Evolutionary conservation across 257 asterid species (phyloP).

Genomic region (Solanum appendiculatum): DNA sequence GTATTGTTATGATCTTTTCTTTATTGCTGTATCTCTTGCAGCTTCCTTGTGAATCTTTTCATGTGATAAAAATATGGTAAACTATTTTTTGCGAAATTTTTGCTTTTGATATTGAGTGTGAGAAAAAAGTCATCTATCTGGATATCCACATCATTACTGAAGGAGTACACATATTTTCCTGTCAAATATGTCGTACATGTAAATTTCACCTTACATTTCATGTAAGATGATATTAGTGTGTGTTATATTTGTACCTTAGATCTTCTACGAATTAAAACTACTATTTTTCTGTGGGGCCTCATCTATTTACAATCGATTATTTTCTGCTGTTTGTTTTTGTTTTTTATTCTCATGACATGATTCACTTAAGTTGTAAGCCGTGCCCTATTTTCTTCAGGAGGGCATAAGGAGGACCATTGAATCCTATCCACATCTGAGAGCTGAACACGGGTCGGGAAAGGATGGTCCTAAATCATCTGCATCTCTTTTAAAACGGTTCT

Average conservation of each 20-base stretch:
- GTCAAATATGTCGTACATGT: not conserved
- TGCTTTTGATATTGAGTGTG: not conserved
- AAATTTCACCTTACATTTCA: not conserved
- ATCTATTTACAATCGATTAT: not conserved
- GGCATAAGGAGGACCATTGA: slow-evolving; percentile 78
- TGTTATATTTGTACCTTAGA: not conserved
- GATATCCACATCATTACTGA: not conserved
- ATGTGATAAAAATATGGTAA: not conserved
- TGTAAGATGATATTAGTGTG: not conserved
- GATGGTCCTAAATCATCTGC: slow-evolving; percentile 60
- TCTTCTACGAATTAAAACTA: not conserved
- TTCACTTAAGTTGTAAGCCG: not conserved
- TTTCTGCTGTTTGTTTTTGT: not conserved
- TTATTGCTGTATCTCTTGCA: not conserved
- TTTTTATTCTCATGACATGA: not conserved
- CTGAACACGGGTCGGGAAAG: slow-evolving; percentile 38
- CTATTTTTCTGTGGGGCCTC: not conserved
- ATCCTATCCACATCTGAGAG: slow-evolving; percentile 72
- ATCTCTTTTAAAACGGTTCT: slow-evolving; percentile 20
- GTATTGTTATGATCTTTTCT: not conserved
- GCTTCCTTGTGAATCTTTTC: not conserved
- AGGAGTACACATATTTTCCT: not conserved
- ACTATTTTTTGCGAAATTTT: not conserved
- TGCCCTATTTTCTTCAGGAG: slow-evolving; percentile 49
- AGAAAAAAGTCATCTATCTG: not conserved